Evolutionary conservation across 2,329 filamentous ascomycete genomes (phyloP).

Genomic region (Fusarium drepaniforme): DNA sequence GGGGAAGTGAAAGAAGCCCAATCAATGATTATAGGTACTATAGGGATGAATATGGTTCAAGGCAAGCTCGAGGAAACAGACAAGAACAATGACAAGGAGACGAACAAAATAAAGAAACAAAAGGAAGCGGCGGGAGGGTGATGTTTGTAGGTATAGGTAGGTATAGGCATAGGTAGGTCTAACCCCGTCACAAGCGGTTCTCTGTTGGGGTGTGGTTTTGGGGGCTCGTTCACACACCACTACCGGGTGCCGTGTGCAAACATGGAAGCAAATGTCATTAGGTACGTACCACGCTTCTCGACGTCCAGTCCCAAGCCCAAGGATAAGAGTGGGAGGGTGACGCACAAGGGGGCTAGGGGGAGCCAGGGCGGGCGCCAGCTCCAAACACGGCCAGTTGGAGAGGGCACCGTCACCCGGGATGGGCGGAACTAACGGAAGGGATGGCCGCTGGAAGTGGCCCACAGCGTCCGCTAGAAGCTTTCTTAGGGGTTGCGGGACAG

Average conservation of each 20-base stretch:
- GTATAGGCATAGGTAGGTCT: conserved; percentile 13
- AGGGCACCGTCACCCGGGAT: conserved; percentile 39
- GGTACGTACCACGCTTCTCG: background rate
- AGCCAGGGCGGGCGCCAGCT: conserved; percentile 31
- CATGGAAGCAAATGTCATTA: conserved; percentile 6
- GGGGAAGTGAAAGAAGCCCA: conserved; percentile 13
- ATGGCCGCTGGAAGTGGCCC: conserved; percentile 15
- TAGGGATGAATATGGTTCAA: conserved; percentile 16
- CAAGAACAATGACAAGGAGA: conserved; percentile 14
- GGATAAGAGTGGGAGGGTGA: conserved; percentile 33
- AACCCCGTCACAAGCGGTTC: conserved; percentile 17
- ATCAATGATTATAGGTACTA: conserved; percentile 22
- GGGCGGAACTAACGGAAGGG: conserved; percentile 31
- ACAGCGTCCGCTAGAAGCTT: conserved; percentile 36
- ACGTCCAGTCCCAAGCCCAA: conserved; percentile 24
- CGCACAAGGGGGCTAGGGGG: conserved; percentile 31
- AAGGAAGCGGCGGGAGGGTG: conserved; percentile 13
- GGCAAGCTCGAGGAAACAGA: conserved; percentile 4
- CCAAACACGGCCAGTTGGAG: conserved; percentile 42
- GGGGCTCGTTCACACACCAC: conserved; percentile 22
- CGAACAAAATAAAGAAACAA: conserved; percentile 18
- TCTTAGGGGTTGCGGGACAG: conserved; percentile 34
- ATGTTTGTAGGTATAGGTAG: conserved; percentile 29
- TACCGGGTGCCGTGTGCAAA: conserved; percentile 28
- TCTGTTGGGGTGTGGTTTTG: conserved; percentile 23